Evolutionary conservation across 2,329 filamentous ascomycete genomes (phyloP).

Genomic region (Claviceps humidiphila): DNA sequence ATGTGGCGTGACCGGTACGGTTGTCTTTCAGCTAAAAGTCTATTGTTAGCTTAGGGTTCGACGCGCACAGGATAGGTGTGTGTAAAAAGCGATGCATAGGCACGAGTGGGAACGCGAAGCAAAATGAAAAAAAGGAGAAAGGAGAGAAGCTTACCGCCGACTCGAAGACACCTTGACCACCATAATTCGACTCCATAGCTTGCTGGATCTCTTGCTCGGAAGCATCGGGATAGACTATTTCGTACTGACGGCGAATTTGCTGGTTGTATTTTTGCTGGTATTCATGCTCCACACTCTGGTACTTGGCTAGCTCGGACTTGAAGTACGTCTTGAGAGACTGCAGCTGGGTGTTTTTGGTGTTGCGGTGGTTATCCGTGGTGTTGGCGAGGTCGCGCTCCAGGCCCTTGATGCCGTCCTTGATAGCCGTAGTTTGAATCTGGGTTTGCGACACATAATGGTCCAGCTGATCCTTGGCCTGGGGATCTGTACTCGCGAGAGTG

Average conservation of each 20-base stretch:
- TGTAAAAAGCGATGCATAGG: neutral
- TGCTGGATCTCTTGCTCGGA: constrained; percentile 57
- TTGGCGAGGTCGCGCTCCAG: constrained; percentile 58
- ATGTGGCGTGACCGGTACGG: constrained; percentile 58
- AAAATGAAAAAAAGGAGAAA: neutral
- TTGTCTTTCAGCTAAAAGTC: constrained; percentile 53
- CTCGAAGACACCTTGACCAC: constrained; percentile 70
- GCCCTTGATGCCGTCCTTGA: constrained; percentile 67
- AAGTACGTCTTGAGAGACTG: constrained; percentile 59
- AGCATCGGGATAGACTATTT: constrained; percentile 72
- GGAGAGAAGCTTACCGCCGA: constrained; percentile 47
- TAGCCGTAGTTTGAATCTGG: constrained; percentile 58
- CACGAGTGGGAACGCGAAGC: neutral
- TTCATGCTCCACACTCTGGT: constrained; percentile 55
- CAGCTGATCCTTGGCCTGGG: constrained; percentile 40
- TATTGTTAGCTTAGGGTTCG: neutral
- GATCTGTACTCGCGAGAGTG: constrained; percentile 53
- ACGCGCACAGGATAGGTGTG: too few species aligned
- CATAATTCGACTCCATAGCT: constrained; percentile 59
- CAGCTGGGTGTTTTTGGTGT: constrained; percentile 57
- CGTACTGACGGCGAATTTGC: constrained; percentile 67
- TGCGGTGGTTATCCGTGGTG: constrained; percentile 44
- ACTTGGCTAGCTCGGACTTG: constrained; percentile 56
- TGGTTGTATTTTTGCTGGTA: constrained; percentile 62
- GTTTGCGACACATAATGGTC: constrained; percentile 58